Percentiles rank a stretch among this genome's conserved stretches.
phyloP scores from a whole-genome alignment of 2,329 filamentous ascomycete genomes.

The Phoma sp. region DNA sequence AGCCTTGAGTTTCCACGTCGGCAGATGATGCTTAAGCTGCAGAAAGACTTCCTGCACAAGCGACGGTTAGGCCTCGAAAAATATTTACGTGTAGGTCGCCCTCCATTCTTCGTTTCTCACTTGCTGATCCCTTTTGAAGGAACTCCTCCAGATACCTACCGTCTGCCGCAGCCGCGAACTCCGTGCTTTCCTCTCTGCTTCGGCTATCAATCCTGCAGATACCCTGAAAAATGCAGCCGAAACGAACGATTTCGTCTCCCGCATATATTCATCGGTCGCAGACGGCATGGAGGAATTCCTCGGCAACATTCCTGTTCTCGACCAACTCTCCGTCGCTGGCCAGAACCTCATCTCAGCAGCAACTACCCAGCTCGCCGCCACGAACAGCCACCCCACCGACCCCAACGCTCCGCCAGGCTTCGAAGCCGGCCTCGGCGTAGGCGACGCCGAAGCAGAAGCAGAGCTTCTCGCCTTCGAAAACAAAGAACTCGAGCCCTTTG shows the following conservation, averaged over 20 bases:
- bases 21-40: constrained; percentile 93
- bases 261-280: constrained; percentile 94
- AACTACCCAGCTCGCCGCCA: constrained; percentile 57
- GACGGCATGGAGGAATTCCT: constrained; percentile 98
- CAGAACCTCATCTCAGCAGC: constrained; percentile 87
- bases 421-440: constrained; percentile 58
- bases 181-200: constrained; percentile 86
- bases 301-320: constrained; percentile 92
- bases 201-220: constrained; percentile 75
- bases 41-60: constrained; percentile 94
- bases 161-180: constrained; percentile 94
- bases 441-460: constrained; percentile 81
- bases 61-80: constrained; percentile 81
- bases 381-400: constrained; percentile 29
- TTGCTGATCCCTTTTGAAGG: constrained; percentile 45
- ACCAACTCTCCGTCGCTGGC: constrained; percentile 90
- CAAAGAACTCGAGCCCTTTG: constrained; percentile 84
- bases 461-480: constrained; percentile 91
- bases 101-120: background rate
- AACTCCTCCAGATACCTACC: constrained; percentile 84
- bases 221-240: constrained; percentile 66
- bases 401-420: constrained; percentile 15
- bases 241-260: constrained; percentile 80
- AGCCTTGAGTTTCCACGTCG: constrained; percentile 90
- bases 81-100: constrained; percentile 64